Evolutionary conservation across 192 early-diverging fungal species (phyloP), one percentile per base, ranked within the genome.

Genomic region (Pilaira anomala): DNA sequence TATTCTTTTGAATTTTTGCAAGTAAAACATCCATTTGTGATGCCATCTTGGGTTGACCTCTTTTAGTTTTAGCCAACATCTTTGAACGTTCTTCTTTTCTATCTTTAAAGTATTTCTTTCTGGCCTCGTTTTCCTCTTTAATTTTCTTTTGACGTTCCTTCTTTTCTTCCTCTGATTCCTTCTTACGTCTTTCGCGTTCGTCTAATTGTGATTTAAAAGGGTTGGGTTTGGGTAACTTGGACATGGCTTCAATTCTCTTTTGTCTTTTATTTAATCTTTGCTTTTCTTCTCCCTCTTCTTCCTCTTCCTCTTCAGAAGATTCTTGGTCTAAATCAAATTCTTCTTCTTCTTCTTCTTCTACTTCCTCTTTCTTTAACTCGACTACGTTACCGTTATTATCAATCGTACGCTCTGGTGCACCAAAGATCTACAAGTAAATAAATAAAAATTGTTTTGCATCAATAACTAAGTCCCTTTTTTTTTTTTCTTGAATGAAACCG

Each of bases 381-480:
- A 76, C 65, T 3, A 71, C 62, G 12, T 76, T 76, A 24, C 69
- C 74, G 12, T 76, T 60, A n/a, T 68, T 69, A 26, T 70, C 73
- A 30, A 75, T 75, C 14, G 73, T 75, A 55, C 48, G 36, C 46
- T 45, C 33, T 36, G 33, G 1, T 6, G 68, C 74, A 30, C 54
- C 55, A 67, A 76, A 76, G 41, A 76, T 76, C 73, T 75, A 64
- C 22, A 12, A 18, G 16, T 8, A 29, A 21, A 28, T 22, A 8
- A 3, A 33, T 46, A 39, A 9, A 36, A 61, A 36, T 18, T 21
- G 8, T 55, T 28, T 8, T 9, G 16, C 18, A 11, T 36, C 7
- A n/a, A n/a, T 6, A 48, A 48, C 2, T 5, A 8, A 25, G 8
- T 25, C 18, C 18, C 2, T 52, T 48, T 48, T 6, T 45, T 18